phyloP scores from a whole-genome alignment of 192 early-diverging fungal species.

The Backusella tuberculispora region DNA sequence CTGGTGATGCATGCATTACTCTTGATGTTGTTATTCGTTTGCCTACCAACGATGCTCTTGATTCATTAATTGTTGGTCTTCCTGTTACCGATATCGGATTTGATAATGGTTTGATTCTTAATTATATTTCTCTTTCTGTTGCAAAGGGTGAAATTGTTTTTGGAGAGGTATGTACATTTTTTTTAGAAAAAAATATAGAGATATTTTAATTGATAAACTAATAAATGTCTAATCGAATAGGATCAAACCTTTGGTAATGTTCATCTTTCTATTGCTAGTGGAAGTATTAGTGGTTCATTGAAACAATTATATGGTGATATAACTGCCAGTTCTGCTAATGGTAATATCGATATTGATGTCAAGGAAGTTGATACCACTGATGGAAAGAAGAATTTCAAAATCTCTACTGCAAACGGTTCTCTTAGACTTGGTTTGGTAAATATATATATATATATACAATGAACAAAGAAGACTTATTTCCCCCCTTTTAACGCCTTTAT shows the following conservation, averaged over 20 bases:
- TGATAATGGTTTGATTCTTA: background rate
- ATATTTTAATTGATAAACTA: no score
- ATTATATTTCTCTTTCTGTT: background rate
- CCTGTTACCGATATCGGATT: background rate
- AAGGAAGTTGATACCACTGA: background rate
- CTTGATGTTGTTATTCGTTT: background rate
- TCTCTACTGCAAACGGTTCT: background rate
- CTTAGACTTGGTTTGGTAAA: background rate
- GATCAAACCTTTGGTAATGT: background rate
- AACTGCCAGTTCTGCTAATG: background rate
- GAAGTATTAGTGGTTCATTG: background rate
- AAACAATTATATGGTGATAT: constrained; percentile 1
- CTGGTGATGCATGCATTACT: background rate
- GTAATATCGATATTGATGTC: background rate
- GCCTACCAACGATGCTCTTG: constrained; percentile 1
- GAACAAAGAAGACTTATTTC: no score
- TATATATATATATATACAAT: no score
- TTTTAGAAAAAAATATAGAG: no score
- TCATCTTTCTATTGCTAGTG: background rate
- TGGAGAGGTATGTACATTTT: background rate
- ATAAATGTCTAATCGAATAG: background rate
- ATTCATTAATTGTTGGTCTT: background rate
- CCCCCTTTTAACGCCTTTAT: no score
- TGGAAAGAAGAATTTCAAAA: background rate
- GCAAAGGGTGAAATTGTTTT: background rate